phyloP scores from a whole-genome alignment of 768 basidiomycete species.

The Leucocoprinus leucothites region DNA sequence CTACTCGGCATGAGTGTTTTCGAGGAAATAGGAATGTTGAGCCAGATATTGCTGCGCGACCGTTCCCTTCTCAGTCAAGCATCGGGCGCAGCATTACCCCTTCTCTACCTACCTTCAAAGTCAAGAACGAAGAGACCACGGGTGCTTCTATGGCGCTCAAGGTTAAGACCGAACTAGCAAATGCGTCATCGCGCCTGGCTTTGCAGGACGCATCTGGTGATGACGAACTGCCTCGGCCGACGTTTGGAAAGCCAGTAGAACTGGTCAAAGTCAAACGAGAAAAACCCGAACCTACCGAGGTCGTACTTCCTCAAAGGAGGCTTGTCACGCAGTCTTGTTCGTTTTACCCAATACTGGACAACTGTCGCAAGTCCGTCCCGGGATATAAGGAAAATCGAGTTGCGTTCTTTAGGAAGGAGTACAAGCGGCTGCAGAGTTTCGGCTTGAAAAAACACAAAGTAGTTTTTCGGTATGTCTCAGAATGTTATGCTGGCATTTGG shows the following conservation, averaged over 20 bases:
- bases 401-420: constrained; percentile 5
- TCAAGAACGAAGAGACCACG: neutral
- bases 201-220: neutral
- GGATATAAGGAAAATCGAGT: constrained; percentile 8
- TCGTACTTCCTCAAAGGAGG: neutral
- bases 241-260: neutral
- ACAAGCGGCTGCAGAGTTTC: constrained; percentile 1
- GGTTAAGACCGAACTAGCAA: no score
- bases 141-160: neutral
- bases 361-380: constrained; percentile 4
- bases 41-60: no score
- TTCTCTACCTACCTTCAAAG: neutral
- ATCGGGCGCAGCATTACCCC: no score
- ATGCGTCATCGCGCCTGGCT: neutral
- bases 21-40: no score
- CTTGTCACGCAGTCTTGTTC: constrained; percentile 10
- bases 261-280: constrained; percentile 6
- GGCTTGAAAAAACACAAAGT: constrained; percentile 9
- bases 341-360: constrained; percentile 9
- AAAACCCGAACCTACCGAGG: neutral
- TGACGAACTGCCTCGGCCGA: neutral
- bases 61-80: no score
- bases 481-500: neutral
- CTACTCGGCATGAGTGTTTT: no score
- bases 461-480: constrained; percentile 3